Percentiles rank a stretch among this genome's conserved stretches.
Conservation (phyloP, 1,139 yeast species). For the Hansenula sp. region DNA sequence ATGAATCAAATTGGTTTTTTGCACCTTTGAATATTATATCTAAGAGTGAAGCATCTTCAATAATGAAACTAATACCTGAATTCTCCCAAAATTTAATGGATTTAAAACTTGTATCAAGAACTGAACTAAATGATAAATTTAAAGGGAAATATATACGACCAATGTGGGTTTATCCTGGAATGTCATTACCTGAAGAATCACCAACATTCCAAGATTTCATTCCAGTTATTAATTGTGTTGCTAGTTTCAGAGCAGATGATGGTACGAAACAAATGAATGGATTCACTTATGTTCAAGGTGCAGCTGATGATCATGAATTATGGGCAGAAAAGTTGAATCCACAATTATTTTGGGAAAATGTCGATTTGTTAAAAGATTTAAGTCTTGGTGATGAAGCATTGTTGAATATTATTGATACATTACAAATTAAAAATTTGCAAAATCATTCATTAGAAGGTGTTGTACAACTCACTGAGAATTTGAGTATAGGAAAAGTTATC, state of each 20-base stretch:
- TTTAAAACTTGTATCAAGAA: constrained; percentile 33
- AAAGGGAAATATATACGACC: constrained; percentile 55
- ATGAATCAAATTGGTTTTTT: constrained; percentile 28
- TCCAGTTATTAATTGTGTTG: constrained; percentile 55
- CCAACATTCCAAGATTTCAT: constrained; percentile 25
- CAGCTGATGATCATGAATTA: constrained; percentile 89
- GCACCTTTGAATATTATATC: constrained; percentile 57
- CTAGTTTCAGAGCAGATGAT: constrained; percentile 56
- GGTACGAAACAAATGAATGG: constrained; percentile 34
- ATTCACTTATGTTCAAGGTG: constrained; percentile 69
- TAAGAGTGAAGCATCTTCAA: constrained; percentile 51
- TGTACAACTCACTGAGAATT: constrained; percentile 6
- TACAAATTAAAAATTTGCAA: constrained; percentile 5
- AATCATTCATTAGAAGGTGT: constrained; percentile 4
- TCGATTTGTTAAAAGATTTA: constrained; percentile 12
- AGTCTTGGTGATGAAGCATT: constrained; percentile 26
- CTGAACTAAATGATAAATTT: constrained; percentile 27
- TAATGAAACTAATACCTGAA: constrained; percentile 41
- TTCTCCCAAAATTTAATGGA: constrained; percentile 45
- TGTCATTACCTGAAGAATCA: constrained; percentile 26
- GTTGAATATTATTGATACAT: constrained; percentile 11
- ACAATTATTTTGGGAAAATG: constrained; percentile 47
- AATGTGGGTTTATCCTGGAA: constrained; percentile 66
- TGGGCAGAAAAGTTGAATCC: constrained; percentile 68
- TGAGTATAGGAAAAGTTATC: constrained; percentile 14